Evolutionary conservation across 768 basidiomycete species (phyloP).

Genomic region (Amanita brunnescens): DNA sequence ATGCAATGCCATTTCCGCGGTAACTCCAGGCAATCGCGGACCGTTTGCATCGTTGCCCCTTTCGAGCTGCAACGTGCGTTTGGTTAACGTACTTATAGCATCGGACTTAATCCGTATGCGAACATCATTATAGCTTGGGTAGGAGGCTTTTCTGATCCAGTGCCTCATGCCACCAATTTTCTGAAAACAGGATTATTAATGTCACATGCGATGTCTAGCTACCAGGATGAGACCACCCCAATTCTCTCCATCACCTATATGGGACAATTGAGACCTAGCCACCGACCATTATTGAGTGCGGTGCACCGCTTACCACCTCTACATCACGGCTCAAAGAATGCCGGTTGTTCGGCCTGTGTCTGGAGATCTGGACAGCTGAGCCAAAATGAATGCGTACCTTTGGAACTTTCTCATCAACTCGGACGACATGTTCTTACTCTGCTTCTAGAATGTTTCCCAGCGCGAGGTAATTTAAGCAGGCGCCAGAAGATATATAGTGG

Average conservation of each 20-base stretch:
- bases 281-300: neutral
- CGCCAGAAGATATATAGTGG: neutral
- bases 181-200: constrained; percentile 1
- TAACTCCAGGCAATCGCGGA: neutral
- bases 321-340: neutral
- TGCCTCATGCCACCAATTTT: neutral
- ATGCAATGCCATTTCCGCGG: constrained; percentile 6
- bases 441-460: neutral
- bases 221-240: neutral
- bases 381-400: neutral
- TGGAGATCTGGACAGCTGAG: neutral
- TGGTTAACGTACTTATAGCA: neutral
- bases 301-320: neutral
- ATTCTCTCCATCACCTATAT: neutral
- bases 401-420: neutral
- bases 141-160: neutral
- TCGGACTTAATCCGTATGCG: neutral
- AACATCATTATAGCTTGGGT: neutral
- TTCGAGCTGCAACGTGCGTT: neutral
- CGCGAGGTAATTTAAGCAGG: neutral
- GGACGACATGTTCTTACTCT: neutral
- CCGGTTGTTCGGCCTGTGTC: neutral
- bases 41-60: neutral
- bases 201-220: neutral
- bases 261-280: neutral